Evolutionary conservation across 306 rosid species (phyloP), one percentile per base, ranked within the genome.

Genomic region (Vigna nakashimae): DNA sequence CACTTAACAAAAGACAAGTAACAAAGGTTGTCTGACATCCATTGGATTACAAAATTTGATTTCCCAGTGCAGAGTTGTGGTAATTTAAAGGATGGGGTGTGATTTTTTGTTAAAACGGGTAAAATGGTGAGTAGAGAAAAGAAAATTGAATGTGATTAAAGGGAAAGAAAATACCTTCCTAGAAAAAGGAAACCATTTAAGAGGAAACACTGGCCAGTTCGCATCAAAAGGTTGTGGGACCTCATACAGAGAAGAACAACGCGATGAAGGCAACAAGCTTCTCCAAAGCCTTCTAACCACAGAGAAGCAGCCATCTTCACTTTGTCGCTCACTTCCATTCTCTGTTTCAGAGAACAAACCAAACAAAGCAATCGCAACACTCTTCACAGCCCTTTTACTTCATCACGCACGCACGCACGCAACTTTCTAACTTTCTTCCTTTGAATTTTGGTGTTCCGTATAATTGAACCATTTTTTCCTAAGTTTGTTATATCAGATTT

Each of bases 121-220:
- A 6, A 7, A 45, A 42, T 42, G 46, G 46, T 42, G 12, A 3
- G 13, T 45, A 4, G 15, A 12, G 15, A 43, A 43, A 43, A 43
- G 49, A 9, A 43, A 43, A 11, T 11, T 45, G 13, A 11, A 9
- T 9, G 46, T 9, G 15, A 11, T 3, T n/a, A 4, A 55, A 18
- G 22, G 34, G 43, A 48, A 34, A 38, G 10, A 71, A n/a, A 28
- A 26, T 82, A 91, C 97, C 98, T 92, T 80, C 98, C 98, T 73
- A 92, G 80, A 89, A 92, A 92, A 46, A 94, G 88, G 52, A 90
- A 90, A 53, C 98, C 98, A 59, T 94, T 94, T 10, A 94, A 79
- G 69, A 94, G 92, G 80, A 94, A 94, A 85, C 97, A 94, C 78
- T 94, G 98, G 45, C 93, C 97, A 0, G 97, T 94, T 64, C 98